Evolutionary conservation across 345 rosid genomes (phyloP), one percentile per base, ranked within the genome.

Genomic region (Brassica rapa): DNA sequence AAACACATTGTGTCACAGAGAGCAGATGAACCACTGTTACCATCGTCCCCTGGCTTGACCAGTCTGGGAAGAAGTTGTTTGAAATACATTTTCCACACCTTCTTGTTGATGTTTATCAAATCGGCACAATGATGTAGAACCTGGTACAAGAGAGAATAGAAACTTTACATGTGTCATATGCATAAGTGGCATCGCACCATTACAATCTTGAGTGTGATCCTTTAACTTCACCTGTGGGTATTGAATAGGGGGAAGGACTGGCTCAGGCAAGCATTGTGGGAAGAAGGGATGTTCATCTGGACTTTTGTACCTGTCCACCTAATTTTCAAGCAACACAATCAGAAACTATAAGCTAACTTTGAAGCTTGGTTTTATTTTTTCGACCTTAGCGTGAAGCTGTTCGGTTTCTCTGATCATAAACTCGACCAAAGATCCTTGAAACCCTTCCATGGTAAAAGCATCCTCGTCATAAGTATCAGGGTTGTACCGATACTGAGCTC

Each of bases 221-320:
- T 3, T 3, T 41, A 64, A 41, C 24, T 51, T 74, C 71, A 86
- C 88, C 89, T 85, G 83, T 39, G 90, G 90, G 57, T 85, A 90
- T 46, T 77, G 88, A 80, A 90, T 19, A 25, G 91, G 91, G 4
- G 90, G 90, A 79, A 90, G 82, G 70, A 86, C 7, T 43, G 91
- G 84, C 29, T 86, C 86, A 0, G 88, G 88, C 66, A 90, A 83
- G 77, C 73, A 77, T n/a, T 72, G 70, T 2, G 86, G 93, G 81
- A 87, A 89, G 82, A 90, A 90, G 9, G 93, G 90, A 77, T 89
- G 91, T 72, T 91, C 96, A 79, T 89, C 91, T 4, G 96, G 91
- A 73, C 93, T 91, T 68, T 82, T 81, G 82, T 83, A 89, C 70
- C 91, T 82, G 66, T 87, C 96, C 74, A 87, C 85, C 91, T 89